Base-by-base conservation (phyloP, 805 yeast species). In the Zygotorulaspora danielsina region DNA sequence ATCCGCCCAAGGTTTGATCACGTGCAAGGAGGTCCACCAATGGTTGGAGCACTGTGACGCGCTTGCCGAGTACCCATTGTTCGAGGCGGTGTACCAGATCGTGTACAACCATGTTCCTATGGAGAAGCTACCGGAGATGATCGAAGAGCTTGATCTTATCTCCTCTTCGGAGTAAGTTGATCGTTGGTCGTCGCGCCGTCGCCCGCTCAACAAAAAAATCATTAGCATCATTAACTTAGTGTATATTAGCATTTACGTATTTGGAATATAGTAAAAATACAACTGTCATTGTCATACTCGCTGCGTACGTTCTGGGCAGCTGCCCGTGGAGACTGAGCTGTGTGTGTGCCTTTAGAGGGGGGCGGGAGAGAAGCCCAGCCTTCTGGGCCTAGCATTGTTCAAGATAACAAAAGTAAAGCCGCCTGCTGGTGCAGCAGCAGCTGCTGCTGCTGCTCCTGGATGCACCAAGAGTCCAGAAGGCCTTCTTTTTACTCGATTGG, bases 1-100 rank as follows among this genome's bases (percentile, higher is more conserved):
- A 72, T 81, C 93, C 33, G 95, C 97, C 42, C 98, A 93, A 71
- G 98, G 98, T 65, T 75, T 89, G 43, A 76, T 84, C 57, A 93
- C 98, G 28, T 75, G 89, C 41, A 78, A 76, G 61, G 98, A 93
- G 71, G 97, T 93, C 32, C 84, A 87, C 65, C 94, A 84, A 55
- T 78, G 88, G 63, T 74, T 86, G 59, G 70, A 63, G 27, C 72
- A 54, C 33, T 50, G 61, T 45, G 53, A 71, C 48, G 72, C 70
- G 56, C 66, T 62, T 15, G 57, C 57, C 9, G 93, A 88, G 49
- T 90, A 83, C 76, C 97, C 97, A 47, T 57, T 70, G 38, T 68
- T 71, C 36, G 72, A 69, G 55, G 71, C 74, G 25, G 88, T 94
- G 35, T 88, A 88, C 67, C 81, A 78, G 58, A 85, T 90, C 52